Evolutionary conservation across 192 early-diverging fungal species (phyloP).

Genomic region (Kappamyces sp.): DNA sequence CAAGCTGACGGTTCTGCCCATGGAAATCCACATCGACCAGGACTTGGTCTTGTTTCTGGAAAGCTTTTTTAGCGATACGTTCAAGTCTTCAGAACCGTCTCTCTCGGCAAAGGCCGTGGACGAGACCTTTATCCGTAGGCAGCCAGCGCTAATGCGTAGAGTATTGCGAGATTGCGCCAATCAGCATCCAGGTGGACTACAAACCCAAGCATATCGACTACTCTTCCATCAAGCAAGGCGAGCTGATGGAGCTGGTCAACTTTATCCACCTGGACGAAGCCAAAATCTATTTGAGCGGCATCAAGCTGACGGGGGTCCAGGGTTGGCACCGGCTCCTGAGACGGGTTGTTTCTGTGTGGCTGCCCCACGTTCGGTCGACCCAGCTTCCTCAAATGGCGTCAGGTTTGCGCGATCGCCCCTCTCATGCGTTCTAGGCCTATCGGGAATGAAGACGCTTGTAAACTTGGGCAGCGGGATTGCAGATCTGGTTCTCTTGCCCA

Average conservation of each 20-base stretch:
- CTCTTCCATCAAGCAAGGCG: constrained; percentile 62
- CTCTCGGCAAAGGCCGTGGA: constrained; percentile 17
- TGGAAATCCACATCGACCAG: constrained; percentile 89
- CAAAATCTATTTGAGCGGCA: constrained; percentile 74
- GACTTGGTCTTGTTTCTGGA: constrained; percentile 83
- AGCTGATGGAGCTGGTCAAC: constrained; percentile 81
- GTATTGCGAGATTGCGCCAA: constrained; percentile 61
- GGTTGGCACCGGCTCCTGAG: constrained; percentile 64
- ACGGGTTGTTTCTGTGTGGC: constrained; percentile 67
- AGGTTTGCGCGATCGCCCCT: too few relatives aligned
- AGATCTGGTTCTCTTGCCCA: constrained; percentile 84
- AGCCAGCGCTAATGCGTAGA: constrained; percentile 31
- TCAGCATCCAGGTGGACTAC: constrained; percentile 88
- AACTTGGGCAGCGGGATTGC: constrained; percentile 87
- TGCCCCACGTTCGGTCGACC: constrained; percentile 88
- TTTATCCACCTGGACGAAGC: constrained; percentile 89
- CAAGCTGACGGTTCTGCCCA: constrained; percentile 62
- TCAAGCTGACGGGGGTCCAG: constrained; percentile 69
- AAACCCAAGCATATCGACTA: constrained; percentile 91
- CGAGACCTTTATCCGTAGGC: constrained; percentile 32
- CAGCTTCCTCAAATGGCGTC: constrained; percentile 86
- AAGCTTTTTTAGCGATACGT: constrained; percentile 64
- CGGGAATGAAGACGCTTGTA: constrained; percentile 82
- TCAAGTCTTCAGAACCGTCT: constrained; percentile 22
- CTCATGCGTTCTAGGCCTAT: constrained; percentile 48